These are phyloP conservation scores for Trichoderma polysporum DNA, from an alignment of 2,329 filamentous ascomycete species.

Conservation along the genomic window DNA sequence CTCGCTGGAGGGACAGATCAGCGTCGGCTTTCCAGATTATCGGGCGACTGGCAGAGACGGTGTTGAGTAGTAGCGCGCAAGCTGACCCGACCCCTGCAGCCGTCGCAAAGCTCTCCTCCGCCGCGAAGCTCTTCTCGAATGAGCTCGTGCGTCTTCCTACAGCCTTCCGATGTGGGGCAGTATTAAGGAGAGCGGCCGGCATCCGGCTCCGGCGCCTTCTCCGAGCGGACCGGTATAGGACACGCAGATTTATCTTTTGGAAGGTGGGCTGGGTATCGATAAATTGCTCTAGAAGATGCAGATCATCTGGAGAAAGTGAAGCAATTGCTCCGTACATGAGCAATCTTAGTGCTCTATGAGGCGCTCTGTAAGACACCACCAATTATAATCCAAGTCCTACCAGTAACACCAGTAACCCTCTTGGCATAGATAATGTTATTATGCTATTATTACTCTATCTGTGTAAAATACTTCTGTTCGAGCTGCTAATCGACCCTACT, in stretches of 20 bases:
- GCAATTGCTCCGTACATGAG: too few species aligned
- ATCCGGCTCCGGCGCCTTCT: constrained; percentile 17
- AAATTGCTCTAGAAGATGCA: not conserved
- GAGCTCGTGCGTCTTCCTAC: not conserved
- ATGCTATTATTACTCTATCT: not conserved
- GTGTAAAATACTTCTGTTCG: not conserved
- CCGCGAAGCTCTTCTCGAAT: not conserved
- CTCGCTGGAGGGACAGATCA: constrained; percentile 1
- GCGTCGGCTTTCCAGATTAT: not conserved
- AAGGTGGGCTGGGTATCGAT: not conserved
- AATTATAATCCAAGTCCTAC: not conserved
- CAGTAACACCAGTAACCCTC: not conserved
- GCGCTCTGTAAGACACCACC: not conserved
- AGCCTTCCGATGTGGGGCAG: constrained; percentile 12
- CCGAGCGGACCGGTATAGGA: constrained; percentile 19
- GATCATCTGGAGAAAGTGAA: not conserved
- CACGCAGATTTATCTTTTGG: not conserved
- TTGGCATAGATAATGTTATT: too few species aligned
- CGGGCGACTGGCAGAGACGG: constrained; percentile 1
- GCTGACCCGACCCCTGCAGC: constrained; percentile 20
- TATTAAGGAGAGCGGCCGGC: constrained; percentile 4
- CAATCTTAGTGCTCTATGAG: too few species aligned
- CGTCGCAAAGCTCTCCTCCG: constrained; percentile 23
- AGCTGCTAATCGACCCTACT: not conserved
- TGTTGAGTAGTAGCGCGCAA: not conserved